Evolutionary conservation across 225 moss, liverwort and hornwort genomes (phyloP).

Genomic region (Pseudisothecium myosuroides): DNA sequence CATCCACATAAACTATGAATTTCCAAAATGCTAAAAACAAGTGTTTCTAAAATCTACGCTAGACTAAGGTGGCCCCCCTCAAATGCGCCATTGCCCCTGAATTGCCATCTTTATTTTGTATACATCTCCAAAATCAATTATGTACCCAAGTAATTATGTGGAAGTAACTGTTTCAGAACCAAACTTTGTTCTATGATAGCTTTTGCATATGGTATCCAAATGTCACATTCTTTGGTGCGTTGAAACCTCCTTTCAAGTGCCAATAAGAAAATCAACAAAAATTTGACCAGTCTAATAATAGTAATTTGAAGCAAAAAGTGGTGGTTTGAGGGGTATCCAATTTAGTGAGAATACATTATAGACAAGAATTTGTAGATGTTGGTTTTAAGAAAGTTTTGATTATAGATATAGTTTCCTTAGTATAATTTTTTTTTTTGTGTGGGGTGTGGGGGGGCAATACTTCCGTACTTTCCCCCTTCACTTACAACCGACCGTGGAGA

Average conservation of each 20-base stretch:
- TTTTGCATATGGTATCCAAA: background rate
- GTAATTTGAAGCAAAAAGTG: background rate
- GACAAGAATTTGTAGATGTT: rapidly evolving
- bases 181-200: too few species aligned
- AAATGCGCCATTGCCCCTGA: rapidly evolving
- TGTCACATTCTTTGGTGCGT: rapidly evolving
- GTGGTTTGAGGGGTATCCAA: rapidly evolving
- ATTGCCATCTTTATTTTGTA: rapidly evolving
- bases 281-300: background rate
- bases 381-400: background rate
- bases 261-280: background rate
- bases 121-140: background rate
- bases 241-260: background rate
- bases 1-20: background rate
- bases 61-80: rapidly evolving
- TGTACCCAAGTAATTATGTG: background rate
- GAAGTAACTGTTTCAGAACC: background rate
- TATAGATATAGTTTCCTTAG: background rate
- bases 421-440: background rate
- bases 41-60: rapidly evolving
- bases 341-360: background rate
- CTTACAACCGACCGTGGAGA: background rate
- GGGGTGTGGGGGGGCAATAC: too few species aligned
- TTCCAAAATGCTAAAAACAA: background rate
- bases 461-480: background rate